Percentiles rank a stretch among this genome's conserved stretches.
phyloP scores from a whole-genome alignment of 2,329 filamentous ascomycete genomes.

The Phialophora chinensis region DNA sequence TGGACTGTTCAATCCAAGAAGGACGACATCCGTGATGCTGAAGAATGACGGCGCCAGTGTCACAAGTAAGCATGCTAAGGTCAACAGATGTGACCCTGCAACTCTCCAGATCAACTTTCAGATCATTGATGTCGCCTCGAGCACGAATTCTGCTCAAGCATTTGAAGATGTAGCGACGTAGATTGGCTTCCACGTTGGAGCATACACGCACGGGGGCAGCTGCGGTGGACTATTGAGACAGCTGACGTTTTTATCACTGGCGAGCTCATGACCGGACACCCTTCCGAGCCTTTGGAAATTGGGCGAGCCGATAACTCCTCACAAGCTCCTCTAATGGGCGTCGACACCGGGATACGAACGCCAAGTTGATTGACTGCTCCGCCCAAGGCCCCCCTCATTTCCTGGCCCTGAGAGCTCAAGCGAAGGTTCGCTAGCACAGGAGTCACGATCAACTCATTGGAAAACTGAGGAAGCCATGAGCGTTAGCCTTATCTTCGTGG shows the following conservation, averaged over 20 bases:
- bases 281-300: background rate
- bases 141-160: background rate
- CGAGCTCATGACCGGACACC: background rate
- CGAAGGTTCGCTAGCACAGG: background rate
- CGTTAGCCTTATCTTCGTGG: background rate
- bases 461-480: background rate
- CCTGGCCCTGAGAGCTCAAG: background rate
- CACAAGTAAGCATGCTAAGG: too few relatives aligned
- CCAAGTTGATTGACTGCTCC: background rate
- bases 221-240: background rate
- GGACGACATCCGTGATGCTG: background rate
- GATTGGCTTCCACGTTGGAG: too few relatives aligned
- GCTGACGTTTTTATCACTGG: background rate
- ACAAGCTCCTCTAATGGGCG: background rate
- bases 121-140: background rate
- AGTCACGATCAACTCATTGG: background rate
- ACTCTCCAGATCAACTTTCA: background rate
- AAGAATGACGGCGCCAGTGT: background rate
- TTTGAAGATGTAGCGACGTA: too few relatives aligned
- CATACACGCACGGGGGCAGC: background rate
- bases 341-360: background rate
- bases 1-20: background rate
- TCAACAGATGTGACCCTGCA: too few relatives aligned
- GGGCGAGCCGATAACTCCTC: background rate
- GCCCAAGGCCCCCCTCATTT: background rate